phyloP scores from a whole-genome alignment of 208 protist species.

The Strigomonas culicis region DNA sequence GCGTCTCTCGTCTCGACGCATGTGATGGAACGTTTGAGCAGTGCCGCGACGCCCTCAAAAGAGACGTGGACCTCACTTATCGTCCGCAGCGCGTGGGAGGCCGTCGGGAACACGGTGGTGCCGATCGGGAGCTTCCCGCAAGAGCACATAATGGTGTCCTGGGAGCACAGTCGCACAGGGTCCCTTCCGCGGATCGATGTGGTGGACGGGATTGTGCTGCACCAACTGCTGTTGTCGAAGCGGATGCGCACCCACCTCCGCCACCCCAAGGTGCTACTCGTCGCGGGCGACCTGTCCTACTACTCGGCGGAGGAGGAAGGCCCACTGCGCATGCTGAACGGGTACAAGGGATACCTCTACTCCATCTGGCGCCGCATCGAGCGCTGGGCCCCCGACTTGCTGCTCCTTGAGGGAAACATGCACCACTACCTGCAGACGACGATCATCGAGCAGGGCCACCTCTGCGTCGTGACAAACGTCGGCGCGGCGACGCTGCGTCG shows the following conservation, averaged over 20 bases:
- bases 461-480: slow-evolving; percentile 56
- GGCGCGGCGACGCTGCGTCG: slow-evolving; percentile 31
- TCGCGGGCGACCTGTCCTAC: slow-evolving; percentile 45
- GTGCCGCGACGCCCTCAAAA: too few relatives aligned
- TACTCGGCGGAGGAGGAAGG: slow-evolving; percentile 27
- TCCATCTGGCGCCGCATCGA: slow-evolving; percentile 57
- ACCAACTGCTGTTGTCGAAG: slow-evolving; percentile 19
- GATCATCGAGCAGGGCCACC: slow-evolving; percentile 34
- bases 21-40: too few relatives aligned
- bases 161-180: too few relatives aligned
- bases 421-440: slow-evolving; percentile 69
- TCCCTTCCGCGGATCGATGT: background rate
- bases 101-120: too few relatives aligned
- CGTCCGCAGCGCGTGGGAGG: too few relatives aligned
- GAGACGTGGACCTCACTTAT: too few relatives aligned
- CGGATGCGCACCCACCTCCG: slow-evolving; percentile 24
- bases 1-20: too few relatives aligned
- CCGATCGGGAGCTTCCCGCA: too few relatives aligned
- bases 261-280: slow-evolving; percentile 55
- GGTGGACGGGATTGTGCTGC: background rate
- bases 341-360: slow-evolving; percentile 60
- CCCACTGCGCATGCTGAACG: slow-evolving; percentile 51
- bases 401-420: slow-evolving; percentile 72
- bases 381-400: slow-evolving; percentile 52
- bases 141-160: too few relatives aligned